Base-by-base conservation (phyloP, 192 early-diverging fungal genomes). In the Chytriomyces sp. region DNA sequence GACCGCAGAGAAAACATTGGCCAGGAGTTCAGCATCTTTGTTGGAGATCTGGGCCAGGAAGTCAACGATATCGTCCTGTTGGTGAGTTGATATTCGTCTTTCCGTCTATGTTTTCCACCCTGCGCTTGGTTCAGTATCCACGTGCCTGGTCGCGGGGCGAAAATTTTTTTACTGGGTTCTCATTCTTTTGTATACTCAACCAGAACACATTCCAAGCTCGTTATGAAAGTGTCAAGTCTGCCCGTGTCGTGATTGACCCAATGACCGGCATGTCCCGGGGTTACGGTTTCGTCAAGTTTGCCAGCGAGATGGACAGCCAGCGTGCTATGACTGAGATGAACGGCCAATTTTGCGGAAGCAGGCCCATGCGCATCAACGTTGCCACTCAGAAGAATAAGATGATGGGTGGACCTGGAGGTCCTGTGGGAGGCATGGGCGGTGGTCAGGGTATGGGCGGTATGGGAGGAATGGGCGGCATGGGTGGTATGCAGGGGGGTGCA, bases 221-320 rank as follows among this genome's bases (percentile, higher is more conserved):
- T 64, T 99, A 97, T 83, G 76, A 86, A 7, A 93, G 94, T 8
- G 92, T 91, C 87, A 90, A 94, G 77, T 90, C 94, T 5, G 97
- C 95, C 77, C 96, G 97, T 81, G 94, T 99, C 64, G 96, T 98
- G 77, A 92, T 91, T 5, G 96, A 99, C 80, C 90, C 92, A 11
- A 80, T 86, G 62, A 96, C 96, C 6, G 89, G 90, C 20, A 80
- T 92, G 79, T 92, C 95, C 46, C 86, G 94, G 16, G 84, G 82
- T 11, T 99, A 96, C 81, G 97, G 96, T 6, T 99, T 99, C 86
- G 96, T 98, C 64, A 91, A 96, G 16, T 97, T 99, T 77, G 80
- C 83, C 35, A 93, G 94, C 66, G 94, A 96, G 81, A 76, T 83
- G 13, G 97, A 99, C 81, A 93, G 95, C 75, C 91, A 93, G 77